Base-by-base conservation (phyloP, 257 asterid species). In the Ilex aquifolium region DNA sequence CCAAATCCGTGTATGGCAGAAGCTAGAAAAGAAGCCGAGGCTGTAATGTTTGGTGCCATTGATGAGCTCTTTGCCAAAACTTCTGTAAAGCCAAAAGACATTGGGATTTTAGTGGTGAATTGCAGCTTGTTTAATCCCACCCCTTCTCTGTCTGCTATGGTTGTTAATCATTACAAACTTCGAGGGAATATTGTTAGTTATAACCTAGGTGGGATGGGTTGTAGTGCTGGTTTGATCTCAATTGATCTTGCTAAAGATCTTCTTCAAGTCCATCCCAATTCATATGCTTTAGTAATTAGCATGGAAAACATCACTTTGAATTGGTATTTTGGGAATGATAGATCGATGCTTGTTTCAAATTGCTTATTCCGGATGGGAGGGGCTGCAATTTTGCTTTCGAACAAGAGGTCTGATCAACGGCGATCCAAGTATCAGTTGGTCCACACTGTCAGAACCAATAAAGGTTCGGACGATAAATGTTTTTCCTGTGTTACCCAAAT, bases 171-270 rank as follows among this genome's bases (percentile, higher is more conserved):
- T 72, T 88, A 88, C 72, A 88, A 83, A 51, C 91, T 88, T 10
- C 61, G 96, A 54, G 96, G 95, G 46, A 88, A 88, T 57, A 73
- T 88, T 27, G 15, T 80, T 15, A 85, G 95, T 61, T 83, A 82
- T 46, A 88, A 88, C 70, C 82, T 88, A 7, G 96, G 96, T 6
- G 96, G 96, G 44, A 88, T 88, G 96, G 96, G 96, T 21, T 88
- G 96, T 40, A 88, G 96, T 57, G 95, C 95, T 50, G 91, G 96
- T 57, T 80, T 88, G 31, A 88, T 86, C 63, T 82, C 95, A 1
- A 83, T 83, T 0, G 95, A 88, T 82, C 90, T 86, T 67, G 95
- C 96, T 14, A 86, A 86, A 65, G 92, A 88, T 79, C 90, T 88
- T 48, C 77, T 88, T 15, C 95, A 83, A 73, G 93, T 84, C 44